Percentiles rank a stretch among this genome's conserved stretches.
These are phyloP conservation scores for Ciborinia camelliae DNA, from an alignment of 2,329 filamentous ascomycete genomes.

Conservation along the genomic window DNA sequence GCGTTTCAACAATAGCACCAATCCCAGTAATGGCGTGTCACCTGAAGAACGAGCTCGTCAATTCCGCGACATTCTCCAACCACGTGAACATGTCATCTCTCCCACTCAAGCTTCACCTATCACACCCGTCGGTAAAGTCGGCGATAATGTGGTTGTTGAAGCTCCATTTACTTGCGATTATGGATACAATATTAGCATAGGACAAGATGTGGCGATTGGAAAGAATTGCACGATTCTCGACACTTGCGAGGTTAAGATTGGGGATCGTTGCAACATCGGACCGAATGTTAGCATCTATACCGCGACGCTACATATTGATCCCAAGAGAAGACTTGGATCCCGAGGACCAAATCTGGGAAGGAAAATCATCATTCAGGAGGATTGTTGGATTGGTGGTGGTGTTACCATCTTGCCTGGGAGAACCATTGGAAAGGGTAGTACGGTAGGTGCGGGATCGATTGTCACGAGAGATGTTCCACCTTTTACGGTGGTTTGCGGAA, in stretches of 20 bases:
- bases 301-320: slow-evolving; percentile 68
- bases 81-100: slow-evolving; percentile 55
- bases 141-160: slow-evolving; percentile 75
- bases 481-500: slow-evolving; percentile 38
- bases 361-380: slow-evolving; percentile 71
- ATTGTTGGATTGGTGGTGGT: slow-evolving; percentile 62
- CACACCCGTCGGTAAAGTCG: slow-evolving; percentile 59
- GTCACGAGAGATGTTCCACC: slow-evolving; percentile 46
- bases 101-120: slow-evolving; percentile 51
- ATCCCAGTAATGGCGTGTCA: slow-evolving; percentile 69
- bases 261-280: slow-evolving; percentile 71
- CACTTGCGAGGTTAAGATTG: slow-evolving; percentile 78
- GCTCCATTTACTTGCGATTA: slow-evolving; percentile 91
- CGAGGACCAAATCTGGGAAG: slow-evolving; percentile 68
- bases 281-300: slow-evolving; percentile 86
- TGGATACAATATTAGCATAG: slow-evolving; percentile 89
- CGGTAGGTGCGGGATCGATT: slow-evolving; percentile 52
- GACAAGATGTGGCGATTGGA: slow-evolving; percentile 78
- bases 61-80: slow-evolving; percentile 69
- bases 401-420: slow-evolving; percentile 58
- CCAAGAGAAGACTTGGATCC: slow-evolving; percentile 68
- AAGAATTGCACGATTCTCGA: slow-evolving; percentile 84
- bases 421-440: slow-evolving; percentile 51
- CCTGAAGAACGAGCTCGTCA: slow-evolving; percentile 64
- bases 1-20: slow-evolving; percentile 81